Conservation (phyloP, 768 basidiomycete genomes). For the Calocybe cyanea region DNA sequence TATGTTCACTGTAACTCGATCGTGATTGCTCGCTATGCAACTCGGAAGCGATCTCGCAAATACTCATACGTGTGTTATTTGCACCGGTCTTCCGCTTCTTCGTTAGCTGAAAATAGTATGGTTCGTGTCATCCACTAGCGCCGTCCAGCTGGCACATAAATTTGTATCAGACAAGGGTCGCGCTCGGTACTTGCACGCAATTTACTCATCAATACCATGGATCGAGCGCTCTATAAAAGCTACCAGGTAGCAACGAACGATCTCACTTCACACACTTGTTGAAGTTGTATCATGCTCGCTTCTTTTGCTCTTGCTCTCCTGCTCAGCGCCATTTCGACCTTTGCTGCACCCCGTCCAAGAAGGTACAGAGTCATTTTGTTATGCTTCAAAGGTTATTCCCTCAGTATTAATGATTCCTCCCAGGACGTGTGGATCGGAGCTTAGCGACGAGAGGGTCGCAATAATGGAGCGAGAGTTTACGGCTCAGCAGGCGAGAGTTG, state of each 20-base stretch:
- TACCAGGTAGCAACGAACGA: background rate
- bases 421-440: conserved; percentile 36
- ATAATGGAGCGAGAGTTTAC: conserved; percentile 38
- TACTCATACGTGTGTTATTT: too few relatives aligned
- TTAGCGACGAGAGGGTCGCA: conserved; percentile 30
- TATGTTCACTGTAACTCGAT: too few relatives aligned
- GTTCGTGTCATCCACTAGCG: conserved; percentile 7
- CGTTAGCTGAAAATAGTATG: too few relatives aligned
- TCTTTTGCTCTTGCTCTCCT: conserved; percentile 23
- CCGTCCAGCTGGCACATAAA: too few relatives aligned
- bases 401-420: background rate
- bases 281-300: conserved; percentile 22
- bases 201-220: background rate
- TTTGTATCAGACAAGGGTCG: too few relatives aligned
- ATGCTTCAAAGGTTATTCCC: background rate
- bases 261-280: conserved; percentile 8
- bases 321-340: conserved; percentile 22
- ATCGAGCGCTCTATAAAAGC: conserved; percentile 4
- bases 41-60: too few relatives aligned
- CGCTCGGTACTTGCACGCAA: too few relatives aligned
- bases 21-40: too few relatives aligned
- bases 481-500: conserved; percentile 31
- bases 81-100: too few relatives aligned
- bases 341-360: conserved; percentile 28
- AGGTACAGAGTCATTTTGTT: conserved; percentile 16